Evolutionary conservation across 345 rosid genomes (phyloP), one percentile per base, ranked within the genome.

Genomic region (Populus deltoides): DNA sequence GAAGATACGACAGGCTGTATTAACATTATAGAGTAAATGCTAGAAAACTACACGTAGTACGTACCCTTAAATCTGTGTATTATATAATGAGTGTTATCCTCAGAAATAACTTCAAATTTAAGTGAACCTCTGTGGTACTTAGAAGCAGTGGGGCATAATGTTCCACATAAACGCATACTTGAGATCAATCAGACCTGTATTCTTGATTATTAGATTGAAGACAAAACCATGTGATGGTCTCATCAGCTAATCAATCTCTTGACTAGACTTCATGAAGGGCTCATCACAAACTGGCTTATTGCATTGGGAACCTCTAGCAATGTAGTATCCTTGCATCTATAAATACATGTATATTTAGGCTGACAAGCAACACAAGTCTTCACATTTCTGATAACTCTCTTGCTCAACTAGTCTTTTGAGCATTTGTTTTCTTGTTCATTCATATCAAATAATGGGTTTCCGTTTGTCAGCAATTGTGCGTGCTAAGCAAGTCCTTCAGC

Each of bases 151-250:
- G 70, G 51, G 25, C 8, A 77, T 20, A 0, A 3, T n/a, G 25
- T 27, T 24, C 20, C 62, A 31, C 20, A 38, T 1, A 45, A 45
- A 43, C 4, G 59, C 10, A 35, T 17, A 5, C 35, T 4, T 33
- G 22, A 6, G 36, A 11, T 67, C 70, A 17, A 20, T 35, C 20
- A 67, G 39, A 31, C 51, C 78, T 22, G 33, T 6, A 1, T 31
- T 36, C 36, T 17, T 22, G 63, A 16, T 62, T 33, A 62, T 62
- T 71, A 63, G 35, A 12, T 62, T 17, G 38, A 71, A 71, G 76
- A 65, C 72, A 63, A 20, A 41, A 35, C 35, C 71, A 75, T 69
- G 79, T 70, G 70, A 67, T 69, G 18, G 66, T 33, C 27, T 80
- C 75, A 75, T 63, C 12, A 25, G 68, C 66, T 33, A 33, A 33